Evolutionary conservation across 2,329 filamentous ascomycete genomes (phyloP), one percentile per base, ranked within the genome.

Genomic region (Alternaria longipes): DNA sequence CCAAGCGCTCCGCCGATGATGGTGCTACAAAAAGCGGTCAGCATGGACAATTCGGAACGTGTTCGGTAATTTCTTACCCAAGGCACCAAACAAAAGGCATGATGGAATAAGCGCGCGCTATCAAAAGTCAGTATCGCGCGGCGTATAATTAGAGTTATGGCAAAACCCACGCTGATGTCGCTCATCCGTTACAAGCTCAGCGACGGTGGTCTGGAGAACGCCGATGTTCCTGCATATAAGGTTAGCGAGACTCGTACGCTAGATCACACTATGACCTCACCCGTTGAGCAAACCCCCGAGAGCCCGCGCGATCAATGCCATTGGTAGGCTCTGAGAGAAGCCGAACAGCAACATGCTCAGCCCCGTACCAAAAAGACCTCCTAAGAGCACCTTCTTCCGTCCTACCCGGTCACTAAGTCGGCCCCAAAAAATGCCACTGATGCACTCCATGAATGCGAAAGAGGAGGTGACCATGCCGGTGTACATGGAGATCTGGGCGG

Each of bases 31-130:
- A 42, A 64, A 67, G 71, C 69, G 63, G 59, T 70, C 71, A 76
- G 68, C 36, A 56, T 49, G 63, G 65, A 53, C 59, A 49, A 56
- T 59, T 53, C 40, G 40, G 56, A 14, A 47, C 59, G 38, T 38
- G 20, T 47, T 38, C 63, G 62, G 57, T 62, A 60, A 64, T 64
- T 71, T 77, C 54, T 81, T 83, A 92, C 84, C 95, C 95, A 74
- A 99, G 86, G 76, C 94, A 97, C 95, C 95, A 99, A 26, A 98
- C 92, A 77, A 97, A 93, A 7, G 95, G 95, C 93, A 99, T 97
- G 69, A 98, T 94, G 12, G 94, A 93, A 81, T 97, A 99, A 51
- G 94, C 95, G 71, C 92, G 92, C 69, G 94, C 91, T 93, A 66
- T 55, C 63, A 28, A 57, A 52, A 66, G 60, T 79, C 67, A 79